Base-by-base conservation (phyloP, 208 protist genomes). In the Trypanosoma brucei region DNA sequence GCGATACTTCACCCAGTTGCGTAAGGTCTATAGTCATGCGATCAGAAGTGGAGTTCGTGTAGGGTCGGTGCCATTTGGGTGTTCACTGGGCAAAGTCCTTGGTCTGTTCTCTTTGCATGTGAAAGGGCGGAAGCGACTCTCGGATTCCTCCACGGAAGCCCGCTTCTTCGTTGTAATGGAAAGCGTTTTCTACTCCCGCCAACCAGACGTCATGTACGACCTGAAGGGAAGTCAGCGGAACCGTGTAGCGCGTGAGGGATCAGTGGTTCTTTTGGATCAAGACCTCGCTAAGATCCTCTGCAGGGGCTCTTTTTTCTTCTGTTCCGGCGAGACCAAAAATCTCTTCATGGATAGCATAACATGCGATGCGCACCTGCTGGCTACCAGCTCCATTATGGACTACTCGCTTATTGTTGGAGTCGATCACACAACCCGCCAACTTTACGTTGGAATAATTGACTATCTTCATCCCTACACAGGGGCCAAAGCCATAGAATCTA, bases 211-310 rank as follows among this genome's bases (percentile, higher is more conserved):
- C 9, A 56, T 62, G 2, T 94, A 85, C 62, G 88, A 94, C 40
- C 69, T 94, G 14, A 94, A 94, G 59, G 88, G 88, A 2, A 94
- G 88, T 45, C 88, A 92, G 59, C 77, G 84, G 57, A 94, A 92
- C 67, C 84, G 88, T 44, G 79, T 70, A 0, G 79, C 82, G 9
- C 66, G 73, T 35, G 67, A 75, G n/a, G 76, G 75, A 1, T 74
- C 81, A 35, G 54, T 59, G 3, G 88, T 94, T 38, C 72, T 73
- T 42, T 67, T 92, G 0, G 88, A 94, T 70, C 74, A 75, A n/a
- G 82, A 94, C 65, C 63, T 94, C 30, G 71, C 90, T 2, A 52
- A 65, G 13, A 61, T 76, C 44, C 55, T 88, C 33, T 59, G 63
- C 36, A 40, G 65, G 30, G 83, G 85, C 11, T 39, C 72, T 22